These are phyloP conservation scores for Alternaria novae-zelandiae DNA, from an alignment of 2,329 filamentous ascomycete genomes.

Conservation along the genomic window DNA sequence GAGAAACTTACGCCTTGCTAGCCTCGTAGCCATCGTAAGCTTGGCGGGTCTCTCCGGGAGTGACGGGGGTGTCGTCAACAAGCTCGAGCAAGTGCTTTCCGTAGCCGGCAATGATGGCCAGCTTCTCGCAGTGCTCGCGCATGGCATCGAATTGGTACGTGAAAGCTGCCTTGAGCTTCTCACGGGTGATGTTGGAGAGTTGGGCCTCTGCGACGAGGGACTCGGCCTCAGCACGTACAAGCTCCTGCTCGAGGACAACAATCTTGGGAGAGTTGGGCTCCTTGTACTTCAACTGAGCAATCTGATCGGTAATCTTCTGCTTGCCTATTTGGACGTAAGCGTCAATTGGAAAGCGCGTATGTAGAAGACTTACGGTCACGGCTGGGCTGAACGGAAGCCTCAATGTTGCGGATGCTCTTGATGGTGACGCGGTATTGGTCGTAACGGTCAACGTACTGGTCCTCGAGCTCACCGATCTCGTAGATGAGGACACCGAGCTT, in stretches of 20 bases:
- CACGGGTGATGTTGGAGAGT: constrained; percentile 97
- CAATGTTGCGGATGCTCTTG: constrained; percentile 99
- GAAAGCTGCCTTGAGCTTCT: constrained; percentile 99
- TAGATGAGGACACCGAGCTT: constrained; percentile 98
- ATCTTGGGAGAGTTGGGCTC: constrained; percentile 98
- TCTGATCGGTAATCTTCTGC: constrained; percentile 99
- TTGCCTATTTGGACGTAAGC: constrained; percentile 67
- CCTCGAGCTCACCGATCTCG: constrained; percentile 97
- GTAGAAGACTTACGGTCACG: constrained; percentile 77
- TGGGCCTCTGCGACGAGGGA: constrained; percentile 98
- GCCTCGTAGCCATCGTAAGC: constrained; percentile 98
- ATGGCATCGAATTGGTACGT: constrained; percentile 98
- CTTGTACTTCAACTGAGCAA: constrained; percentile 99
- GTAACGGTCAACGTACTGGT: constrained; percentile 98
- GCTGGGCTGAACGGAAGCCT: constrained; percentile 97
- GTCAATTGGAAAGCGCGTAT: not conserved
- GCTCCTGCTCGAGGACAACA: constrained; percentile 96
- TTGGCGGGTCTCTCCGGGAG: constrained; percentile 91
- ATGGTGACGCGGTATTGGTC: constrained; percentile 99
- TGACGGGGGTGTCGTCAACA: constrained; percentile 95
- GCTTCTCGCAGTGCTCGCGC: constrained; percentile 96
- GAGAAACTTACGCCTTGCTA: constrained; percentile 73
- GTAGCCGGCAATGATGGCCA: constrained; percentile 96
- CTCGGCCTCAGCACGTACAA: constrained; percentile 96
- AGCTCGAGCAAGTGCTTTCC: constrained; percentile 98